A percentile compares a stretch with the other conserved stretches of the same genome.
Evolutionary conservation across 2,329 filamentous ascomycete species (phyloP).

Genomic region (Exserohilum turcica): DNA sequence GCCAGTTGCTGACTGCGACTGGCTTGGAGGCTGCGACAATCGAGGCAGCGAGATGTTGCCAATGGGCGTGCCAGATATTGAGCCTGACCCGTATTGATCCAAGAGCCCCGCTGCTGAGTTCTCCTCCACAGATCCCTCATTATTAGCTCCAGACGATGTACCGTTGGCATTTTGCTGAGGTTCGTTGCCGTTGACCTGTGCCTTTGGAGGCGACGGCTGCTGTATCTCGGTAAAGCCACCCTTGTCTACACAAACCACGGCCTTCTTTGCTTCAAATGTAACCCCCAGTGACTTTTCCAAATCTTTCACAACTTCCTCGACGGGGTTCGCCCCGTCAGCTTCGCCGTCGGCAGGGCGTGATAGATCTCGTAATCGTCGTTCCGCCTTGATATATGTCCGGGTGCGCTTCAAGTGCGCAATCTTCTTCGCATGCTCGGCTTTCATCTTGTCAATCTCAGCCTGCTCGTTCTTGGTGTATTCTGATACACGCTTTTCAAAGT

Average conservation of each 20-base stretch:
- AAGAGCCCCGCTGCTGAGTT: constrained; percentile 64
- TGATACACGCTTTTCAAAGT: constrained; percentile 79
- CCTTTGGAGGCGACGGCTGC: constrained; percentile 33
- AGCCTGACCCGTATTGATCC: constrained; percentile 69
- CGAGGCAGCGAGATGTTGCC: constrained; percentile 66
- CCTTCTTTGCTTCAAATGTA: constrained; percentile 66
- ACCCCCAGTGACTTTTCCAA: constrained; percentile 74
- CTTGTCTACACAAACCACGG: constrained; percentile 74
- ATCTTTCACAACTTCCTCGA: constrained; percentile 75
- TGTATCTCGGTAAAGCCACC: constrained; percentile 71
- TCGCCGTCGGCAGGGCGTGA: constrained; percentile 51
- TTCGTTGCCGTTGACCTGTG: constrained; percentile 41
- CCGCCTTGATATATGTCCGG: constrained; percentile 72
- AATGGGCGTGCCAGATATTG: constrained; percentile 64
- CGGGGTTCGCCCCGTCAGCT: constrained; percentile 49
- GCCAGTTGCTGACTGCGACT: constrained; percentile 62
- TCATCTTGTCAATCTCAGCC: constrained; percentile 83
- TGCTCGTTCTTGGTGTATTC: constrained; percentile 74
- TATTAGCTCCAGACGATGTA: constrained; percentile 38
- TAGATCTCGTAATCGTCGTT: constrained; percentile 73
- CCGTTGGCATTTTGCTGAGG: constrained; percentile 37
- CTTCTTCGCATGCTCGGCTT: constrained; percentile 74
- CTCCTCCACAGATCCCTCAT: constrained; percentile 42
- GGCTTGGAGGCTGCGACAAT: constrained; percentile 58
- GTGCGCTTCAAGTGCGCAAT: constrained; percentile 76